Evolutionary conservation across 1,284 basidiomycete species (phyloP), one percentile per base, ranked within the genome.

Genomic region (Athelia sp.): DNA sequence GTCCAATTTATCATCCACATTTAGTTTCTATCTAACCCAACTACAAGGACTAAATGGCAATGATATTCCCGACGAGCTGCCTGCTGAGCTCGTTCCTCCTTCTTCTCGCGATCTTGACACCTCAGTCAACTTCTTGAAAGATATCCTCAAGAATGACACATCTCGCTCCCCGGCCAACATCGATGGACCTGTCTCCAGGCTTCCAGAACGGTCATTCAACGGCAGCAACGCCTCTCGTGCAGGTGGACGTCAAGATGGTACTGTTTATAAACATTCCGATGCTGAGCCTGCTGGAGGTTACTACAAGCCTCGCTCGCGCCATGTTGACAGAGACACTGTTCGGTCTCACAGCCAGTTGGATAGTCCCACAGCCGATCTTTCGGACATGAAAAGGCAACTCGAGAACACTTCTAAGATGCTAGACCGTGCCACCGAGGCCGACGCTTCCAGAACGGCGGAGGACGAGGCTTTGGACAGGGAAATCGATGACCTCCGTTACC

Each of bases 401-500:
- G 81, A 86, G 52, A 90, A 85, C 60, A 89, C 93, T 0, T 87
- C 90, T 18, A 80, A 82, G 51, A 81, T 89, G 78, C 78, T 98
- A 9, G 93, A 98, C 57, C 78, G 81, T 19, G 77, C 78, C 4
- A 74, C 82, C 2, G 82, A 83, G 29, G 79, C 76, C 31, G 83
- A 82, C 49, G 75, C 76, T 0, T 64, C 75, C 1, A 74, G 79
- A 36, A 83, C 84, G 0, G 79, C 76, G 10, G 90, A 94, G 55
- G 94, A 98, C 58, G 93, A 97, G 53, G 86, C 79, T 48, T 76
- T 99, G 15, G 91, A 97, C 54, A 78, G 87, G 49, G 96, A 98
- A 69, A 81, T 98, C 71, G 84, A 90, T 9, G 92, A 96, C 58
- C 72, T 99, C 32, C 86, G 85, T 49, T 91, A 91, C 63, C 82